Evolutionary conservation across 2,329 filamentous ascomycete genomes (phyloP), one percentile per base, ranked within the genome.

Genomic region (Fusarium graminum): DNA sequence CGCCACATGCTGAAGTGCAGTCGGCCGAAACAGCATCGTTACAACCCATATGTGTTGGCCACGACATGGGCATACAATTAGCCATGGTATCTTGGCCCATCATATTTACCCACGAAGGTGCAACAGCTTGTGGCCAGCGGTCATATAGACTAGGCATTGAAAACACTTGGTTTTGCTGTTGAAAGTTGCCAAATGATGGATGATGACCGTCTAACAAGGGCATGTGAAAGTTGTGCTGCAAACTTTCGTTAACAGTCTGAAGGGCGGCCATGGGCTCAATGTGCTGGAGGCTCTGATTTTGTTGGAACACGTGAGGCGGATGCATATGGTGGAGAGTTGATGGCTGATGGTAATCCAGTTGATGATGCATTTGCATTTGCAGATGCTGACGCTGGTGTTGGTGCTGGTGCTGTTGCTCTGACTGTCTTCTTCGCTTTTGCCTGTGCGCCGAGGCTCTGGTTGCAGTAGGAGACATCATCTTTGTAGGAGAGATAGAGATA

Each of bases 1-100:
- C 61, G 17, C 54, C 76, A 52, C 79, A 80, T 13, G 75, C 69
- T 17, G 76, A 78, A 59, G 69, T 74, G 68, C 78, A 79, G 30
- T 75, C 73, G 45, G 74, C 69, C 17, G 77, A 76, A 12, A 69
- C 71, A 41, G 71, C 74, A 39, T 76, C 76, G n/a, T 73, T 74
- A n/a, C 71, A 71, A 8, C 59, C 50, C 53, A 69, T 57, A 14
- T 68, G 67, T 45, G 46, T 51, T 41, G 67, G 52, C 54, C 67
- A 70, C 11, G 53, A 22, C 59, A 69, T 63, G 16, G 63, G 50
- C 52, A 69, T 68, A 46, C 53, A 59, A 41, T 62, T 51, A 22
- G 43, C 36, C 47, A 47, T 17, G 34, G 41, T 59, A n/a, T 54
- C 30, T 55, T 65, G 70, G 26, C 36, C 30, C 47, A 69, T 59